Evolutionary conservation across 148 eudicot genomes (phyloP).

Genomic region (Rhododendron williamsianum): DNA sequence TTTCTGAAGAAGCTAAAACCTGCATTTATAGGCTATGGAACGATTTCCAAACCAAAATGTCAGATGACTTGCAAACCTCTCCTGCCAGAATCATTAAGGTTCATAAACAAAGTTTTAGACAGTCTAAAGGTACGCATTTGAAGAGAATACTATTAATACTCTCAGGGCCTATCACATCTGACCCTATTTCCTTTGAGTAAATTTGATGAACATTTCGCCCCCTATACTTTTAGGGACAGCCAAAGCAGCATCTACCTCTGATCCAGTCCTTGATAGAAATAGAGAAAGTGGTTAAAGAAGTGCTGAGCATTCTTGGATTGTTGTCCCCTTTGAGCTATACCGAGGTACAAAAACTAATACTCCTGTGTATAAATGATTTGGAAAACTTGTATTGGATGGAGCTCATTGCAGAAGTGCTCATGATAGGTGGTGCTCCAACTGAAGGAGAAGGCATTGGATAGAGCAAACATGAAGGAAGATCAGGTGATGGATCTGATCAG

Average conservation of each 20-base stretch:
- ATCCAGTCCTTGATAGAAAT: slow-evolving; percentile 46
- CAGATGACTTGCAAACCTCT: slow-evolving; percentile 75
- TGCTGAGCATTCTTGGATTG: slow-evolving; percentile 63
- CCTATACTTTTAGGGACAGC: slow-evolving; percentile 42
- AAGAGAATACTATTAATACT: background rate
- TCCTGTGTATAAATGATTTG: too few relatives aligned
- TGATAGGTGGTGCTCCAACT: slow-evolving; percentile 62
- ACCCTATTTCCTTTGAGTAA: background rate
- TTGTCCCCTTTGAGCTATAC: slow-evolving; percentile 47
- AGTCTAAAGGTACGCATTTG: slow-evolving; percentile 47
- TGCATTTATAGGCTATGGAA: slow-evolving; percentile 38
- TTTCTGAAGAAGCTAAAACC: slow-evolving; percentile 37
- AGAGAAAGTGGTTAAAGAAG: slow-evolving; percentile 42
- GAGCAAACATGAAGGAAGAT: slow-evolving; percentile 28
- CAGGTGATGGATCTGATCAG: slow-evolving; percentile 25
- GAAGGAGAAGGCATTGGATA: slow-evolving; percentile 66
- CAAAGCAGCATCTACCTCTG: slow-evolving; percentile 33
- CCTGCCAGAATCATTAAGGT: slow-evolving; percentile 45
- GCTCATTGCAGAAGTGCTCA: too few relatives aligned
- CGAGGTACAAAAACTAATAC: slow-evolving; percentile 38
- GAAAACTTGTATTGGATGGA: too few relatives aligned
- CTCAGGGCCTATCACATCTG: too few relatives aligned
- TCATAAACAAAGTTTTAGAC: slow-evolving; percentile 41
- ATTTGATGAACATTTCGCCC: slow-evolving; percentile 12
- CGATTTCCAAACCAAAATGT: slow-evolving; percentile 49